A percentile compares a stretch with the other conserved stretches of the same genome.
These are phyloP conservation scores for Vaccinium vitisidaea DNA, from an alignment of 148 eudicot species.

Conservation along the genomic window DNA sequence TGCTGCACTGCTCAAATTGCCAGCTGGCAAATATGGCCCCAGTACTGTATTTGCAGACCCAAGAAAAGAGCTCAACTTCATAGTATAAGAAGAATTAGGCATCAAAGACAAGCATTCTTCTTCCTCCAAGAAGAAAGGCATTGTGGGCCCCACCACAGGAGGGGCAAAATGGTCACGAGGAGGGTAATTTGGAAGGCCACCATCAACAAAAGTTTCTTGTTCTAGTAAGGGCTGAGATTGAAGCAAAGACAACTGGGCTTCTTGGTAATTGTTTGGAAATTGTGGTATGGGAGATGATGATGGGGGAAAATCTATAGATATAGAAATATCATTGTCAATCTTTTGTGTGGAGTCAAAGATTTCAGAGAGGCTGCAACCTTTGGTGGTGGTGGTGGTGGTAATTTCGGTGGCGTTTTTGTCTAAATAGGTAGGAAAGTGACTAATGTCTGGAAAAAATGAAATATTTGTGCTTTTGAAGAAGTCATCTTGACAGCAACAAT, in stretches of 20 bases:
- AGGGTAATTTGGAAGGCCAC: constrained; percentile 28
- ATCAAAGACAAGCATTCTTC: constrained; percentile 58
- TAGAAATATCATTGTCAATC: constrained; percentile 51
- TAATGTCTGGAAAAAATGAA: constrained; percentile 30
- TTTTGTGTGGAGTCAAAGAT: constrained; percentile 24
- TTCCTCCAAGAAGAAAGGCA: constrained; percentile 41
- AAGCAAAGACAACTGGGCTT: constrained; percentile 33
- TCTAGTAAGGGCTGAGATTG: constrained; percentile 26
- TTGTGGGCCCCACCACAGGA: constrained; percentile 29
- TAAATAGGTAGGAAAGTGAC: constrained; percentile 16
- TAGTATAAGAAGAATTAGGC: constrained; percentile 32
- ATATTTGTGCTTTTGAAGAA: constrained; percentile 20
- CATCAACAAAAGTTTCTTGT: not conserved
- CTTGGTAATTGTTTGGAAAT: constrained; percentile 29
- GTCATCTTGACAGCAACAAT: constrained; percentile 59
- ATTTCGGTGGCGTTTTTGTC: not conserved
- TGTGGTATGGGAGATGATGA: constrained; percentile 28
- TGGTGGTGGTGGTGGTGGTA: constrained; percentile 2
- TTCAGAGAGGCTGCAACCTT: constrained; percentile 32
- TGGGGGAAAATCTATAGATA: constrained; percentile 58
- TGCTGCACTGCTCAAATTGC: constrained; percentile 30
- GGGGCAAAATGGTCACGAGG: constrained; percentile 27
- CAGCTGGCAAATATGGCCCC: constrained; percentile 35
- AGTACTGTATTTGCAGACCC: constrained; percentile 35
- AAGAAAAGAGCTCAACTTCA: constrained; percentile 42